Percentiles rank a stretch among this genome's conserved stretches.
Evolutionary conservation across 2,329 filamentous ascomycete genomes (phyloP).

Genomic region (Arachnomyces sp.): DNA sequence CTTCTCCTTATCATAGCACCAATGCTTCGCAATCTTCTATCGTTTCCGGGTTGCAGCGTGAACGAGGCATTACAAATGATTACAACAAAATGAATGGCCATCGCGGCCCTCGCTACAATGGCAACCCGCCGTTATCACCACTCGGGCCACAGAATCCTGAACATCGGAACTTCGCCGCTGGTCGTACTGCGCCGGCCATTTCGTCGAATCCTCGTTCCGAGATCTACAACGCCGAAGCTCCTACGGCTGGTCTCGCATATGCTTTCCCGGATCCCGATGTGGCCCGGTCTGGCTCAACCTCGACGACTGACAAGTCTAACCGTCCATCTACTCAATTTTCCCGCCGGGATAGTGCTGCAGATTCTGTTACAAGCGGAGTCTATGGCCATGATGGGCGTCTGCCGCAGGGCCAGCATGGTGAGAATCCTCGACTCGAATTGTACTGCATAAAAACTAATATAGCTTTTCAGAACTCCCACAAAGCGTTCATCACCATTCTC

Average conservation of each 20-base stretch:
- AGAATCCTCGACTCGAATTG: constrained; percentile 9
- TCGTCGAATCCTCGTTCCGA: constrained; percentile 42
- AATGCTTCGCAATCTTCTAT: constrained; percentile 34
- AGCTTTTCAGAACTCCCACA: constrained; percentile 36
- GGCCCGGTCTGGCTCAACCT: constrained; percentile 31
- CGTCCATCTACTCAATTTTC: constrained; percentile 30
- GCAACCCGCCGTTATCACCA: constrained; percentile 33
- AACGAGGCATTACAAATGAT: constrained; percentile 35
- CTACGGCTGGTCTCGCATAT: constrained; percentile 43
- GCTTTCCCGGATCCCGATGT: constrained; percentile 44
- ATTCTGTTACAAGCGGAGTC: constrained; percentile 40
- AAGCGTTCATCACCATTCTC: constrained; percentile 40
- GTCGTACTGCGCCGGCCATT: constrained; percentile 43
- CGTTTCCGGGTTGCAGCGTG: constrained; percentile 20
- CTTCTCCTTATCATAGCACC: constrained; percentile 36
- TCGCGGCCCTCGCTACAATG: constrained; percentile 35
- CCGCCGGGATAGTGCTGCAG: constrained; percentile 39
- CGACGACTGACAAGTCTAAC: constrained; percentile 26
- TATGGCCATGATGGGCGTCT: constrained; percentile 43
- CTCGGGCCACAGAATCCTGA: constrained; percentile 32
- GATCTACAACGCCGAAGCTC: constrained; percentile 44
- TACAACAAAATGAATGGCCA: constrained; percentile 29
- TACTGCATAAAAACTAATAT: constrained; percentile 2
- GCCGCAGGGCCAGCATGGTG: constrained; percentile 43
- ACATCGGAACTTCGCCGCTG: constrained; percentile 35